Evolutionary conservation across 805 yeast species (phyloP).

Genomic region (Saturnispora quitensis): DNA sequence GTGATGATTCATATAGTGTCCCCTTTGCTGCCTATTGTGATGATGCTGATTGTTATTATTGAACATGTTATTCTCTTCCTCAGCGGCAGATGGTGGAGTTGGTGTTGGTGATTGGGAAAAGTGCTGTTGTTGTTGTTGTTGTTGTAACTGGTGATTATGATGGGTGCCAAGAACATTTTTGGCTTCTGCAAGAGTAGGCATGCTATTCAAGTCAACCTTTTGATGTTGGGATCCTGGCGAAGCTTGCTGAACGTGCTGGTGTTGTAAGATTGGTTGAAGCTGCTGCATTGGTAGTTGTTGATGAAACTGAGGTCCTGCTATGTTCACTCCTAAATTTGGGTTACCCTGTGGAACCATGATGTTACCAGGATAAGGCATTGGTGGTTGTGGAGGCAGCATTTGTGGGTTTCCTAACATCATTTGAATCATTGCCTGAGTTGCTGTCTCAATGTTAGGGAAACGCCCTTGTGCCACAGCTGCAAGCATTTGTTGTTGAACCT

Average conservation of each 20-base stretch:
- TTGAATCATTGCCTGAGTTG: slow-evolving; percentile 27
- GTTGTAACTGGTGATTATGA: background rate
- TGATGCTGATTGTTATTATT: slow-evolving; percentile 1
- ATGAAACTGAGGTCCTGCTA: slow-evolving; percentile 5
- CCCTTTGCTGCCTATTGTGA: slow-evolving; percentile 17
- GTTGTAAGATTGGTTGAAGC: slow-evolving; percentile 11
- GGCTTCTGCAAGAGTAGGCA: slow-evolving; percentile 18
- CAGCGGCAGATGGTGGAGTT: slow-evolving; percentile 8
- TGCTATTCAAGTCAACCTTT: slow-evolving; percentile 15
- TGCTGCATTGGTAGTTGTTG: slow-evolving; percentile 14
- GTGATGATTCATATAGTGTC: slow-evolving; percentile 8
- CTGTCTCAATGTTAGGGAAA: slow-evolving; percentile 25
- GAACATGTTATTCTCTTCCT: background rate
- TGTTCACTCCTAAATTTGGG: slow-evolving; percentile 14
- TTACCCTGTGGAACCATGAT: slow-evolving; percentile 11
- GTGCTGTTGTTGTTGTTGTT: background rate
- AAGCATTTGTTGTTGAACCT: slow-evolving; percentile 22
- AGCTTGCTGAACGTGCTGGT: slow-evolving; percentile 5
- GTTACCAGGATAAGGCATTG: slow-evolving; percentile 8
- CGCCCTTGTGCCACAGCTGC: slow-evolving; percentile 28
- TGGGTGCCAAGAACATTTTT: slow-evolving; percentile 1
- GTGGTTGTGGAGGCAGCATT: slow-evolving; percentile 12
- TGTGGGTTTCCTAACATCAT: slow-evolving; percentile 18
- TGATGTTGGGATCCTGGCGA: slow-evolving; percentile 11
- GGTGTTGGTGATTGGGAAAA: slow-evolving; percentile 1